Percentiles rank a stretch among this genome's conserved stretches.
Conservation (phyloP, 2,329 filamentous ascomycete genomes). For the Colletotrichum cuscutae region DNA sequence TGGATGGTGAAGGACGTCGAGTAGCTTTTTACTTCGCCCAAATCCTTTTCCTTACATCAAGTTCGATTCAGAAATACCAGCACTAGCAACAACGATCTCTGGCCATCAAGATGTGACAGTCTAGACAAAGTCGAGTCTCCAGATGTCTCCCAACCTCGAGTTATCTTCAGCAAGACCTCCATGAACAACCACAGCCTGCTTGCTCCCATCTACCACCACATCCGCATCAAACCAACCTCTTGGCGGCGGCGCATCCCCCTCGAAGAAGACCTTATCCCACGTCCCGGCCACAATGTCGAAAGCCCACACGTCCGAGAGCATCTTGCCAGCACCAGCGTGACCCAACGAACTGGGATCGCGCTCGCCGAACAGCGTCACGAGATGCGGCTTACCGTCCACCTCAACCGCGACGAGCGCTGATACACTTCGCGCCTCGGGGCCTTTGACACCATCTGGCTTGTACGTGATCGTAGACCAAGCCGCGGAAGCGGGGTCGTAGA, state of each 20-base stretch:
- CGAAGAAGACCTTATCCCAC: conserved; percentile 42
- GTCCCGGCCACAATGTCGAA: conserved; percentile 46
- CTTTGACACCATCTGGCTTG: conserved; percentile 40
- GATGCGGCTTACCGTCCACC: conserved; percentile 37
- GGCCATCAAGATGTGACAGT: neutral
- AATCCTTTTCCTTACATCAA: neutral
- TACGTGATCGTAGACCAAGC: conserved; percentile 42
- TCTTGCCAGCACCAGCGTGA: conserved; percentile 52
- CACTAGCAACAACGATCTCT: neutral
- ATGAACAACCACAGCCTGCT: conserved; percentile 45
- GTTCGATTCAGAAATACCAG: neutral
- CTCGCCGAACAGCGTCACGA: conserved; percentile 54
- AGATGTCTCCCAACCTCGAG: conserved; percentile 50
- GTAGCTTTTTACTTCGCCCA: conserved; percentile 5
- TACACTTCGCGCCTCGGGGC: conserved; percentile 47
- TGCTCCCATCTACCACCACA: conserved; percentile 32
- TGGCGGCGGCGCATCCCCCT: conserved; percentile 40
- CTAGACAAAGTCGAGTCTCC: conserved; percentile 41
- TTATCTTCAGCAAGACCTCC: conserved; percentile 52
- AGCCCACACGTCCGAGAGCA: conserved; percentile 52
- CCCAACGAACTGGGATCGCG: conserved; percentile 49
- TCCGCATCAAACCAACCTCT: conserved; percentile 55
- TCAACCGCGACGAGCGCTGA: conserved; percentile 40
- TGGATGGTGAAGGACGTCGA: conserved; percentile 55
- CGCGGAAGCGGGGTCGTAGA: conserved; percentile 44